phyloP scores from a whole-genome alignment of 164 flowering plant species.

The Magnolia kwangsiensis region DNA sequence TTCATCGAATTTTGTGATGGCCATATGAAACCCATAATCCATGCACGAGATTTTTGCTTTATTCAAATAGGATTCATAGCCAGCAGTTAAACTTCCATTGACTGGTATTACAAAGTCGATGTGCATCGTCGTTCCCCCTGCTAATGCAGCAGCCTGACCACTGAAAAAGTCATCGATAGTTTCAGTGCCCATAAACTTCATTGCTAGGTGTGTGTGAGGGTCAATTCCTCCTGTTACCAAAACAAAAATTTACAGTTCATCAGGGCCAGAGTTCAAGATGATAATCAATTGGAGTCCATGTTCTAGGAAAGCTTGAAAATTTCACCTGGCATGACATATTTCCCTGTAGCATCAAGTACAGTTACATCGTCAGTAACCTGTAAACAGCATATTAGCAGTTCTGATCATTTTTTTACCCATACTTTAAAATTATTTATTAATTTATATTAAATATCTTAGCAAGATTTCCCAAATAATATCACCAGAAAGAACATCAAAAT shows the following conservation, averaged over 20 bases:
- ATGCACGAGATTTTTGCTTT: slow-evolving; percentile 74
- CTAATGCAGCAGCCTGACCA: slow-evolving; percentile 98
- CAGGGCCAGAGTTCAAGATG: background rate
- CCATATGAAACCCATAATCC: slow-evolving; percentile 99
- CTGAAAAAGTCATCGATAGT: slow-evolving; percentile 91
- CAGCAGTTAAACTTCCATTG: slow-evolving; percentile 69
- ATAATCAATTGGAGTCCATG: background rate
- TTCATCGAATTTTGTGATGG: slow-evolving; percentile 90
- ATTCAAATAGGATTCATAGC: slow-evolving; percentile 58
- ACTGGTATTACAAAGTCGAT: slow-evolving; percentile 91
- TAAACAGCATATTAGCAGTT: slow-evolving; percentile 4
- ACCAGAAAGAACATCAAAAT: too few relatives aligned
- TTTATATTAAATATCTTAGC: too few relatives aligned
- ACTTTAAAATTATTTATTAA: too few relatives aligned
- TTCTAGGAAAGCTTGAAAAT: slow-evolving; percentile 2
- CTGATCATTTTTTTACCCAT: background rate
- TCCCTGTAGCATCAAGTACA: slow-evolving; percentile 87
- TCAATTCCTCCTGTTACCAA: slow-evolving; percentile 84
- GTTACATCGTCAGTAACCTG: slow-evolving; percentile 86
- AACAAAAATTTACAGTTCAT: background rate
- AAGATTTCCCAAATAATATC: too few relatives aligned
- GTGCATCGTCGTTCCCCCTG: slow-evolving; percentile 99
- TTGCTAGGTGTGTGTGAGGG: slow-evolving; percentile 89
- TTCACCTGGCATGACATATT: slow-evolving; percentile 97
- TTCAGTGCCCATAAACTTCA: slow-evolving; percentile 75